These are phyloP conservation scores for Penicillium diatomitis DNA, from an alignment of 495 filamentous ascomycete species.

Conservation along the genomic window DNA sequence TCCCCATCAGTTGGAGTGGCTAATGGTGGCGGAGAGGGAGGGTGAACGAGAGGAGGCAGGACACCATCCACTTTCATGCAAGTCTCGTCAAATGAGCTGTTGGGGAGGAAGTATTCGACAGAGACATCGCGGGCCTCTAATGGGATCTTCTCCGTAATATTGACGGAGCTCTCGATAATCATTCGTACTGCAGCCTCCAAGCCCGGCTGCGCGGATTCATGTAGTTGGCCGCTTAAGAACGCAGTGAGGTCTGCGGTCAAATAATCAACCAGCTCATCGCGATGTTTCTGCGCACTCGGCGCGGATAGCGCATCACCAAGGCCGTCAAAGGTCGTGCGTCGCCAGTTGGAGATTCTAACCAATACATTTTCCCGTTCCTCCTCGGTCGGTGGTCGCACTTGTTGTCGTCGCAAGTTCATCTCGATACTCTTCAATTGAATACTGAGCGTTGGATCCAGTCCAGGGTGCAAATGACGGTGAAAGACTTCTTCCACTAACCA, in stretches of 20 bases:
- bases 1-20: no score
- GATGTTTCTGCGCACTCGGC: constrained; percentile 52
- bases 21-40: constrained; percentile 22
- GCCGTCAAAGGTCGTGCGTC: constrained; percentile 89
- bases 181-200: constrained; percentile 74
- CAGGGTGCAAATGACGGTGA: constrained; percentile 84
- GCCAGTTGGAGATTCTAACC: constrained; percentile 84
- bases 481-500: constrained; percentile 93
- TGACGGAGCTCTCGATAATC: constrained; percentile 88
- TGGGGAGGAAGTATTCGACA: constrained; percentile 75
- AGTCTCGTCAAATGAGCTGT: constrained; percentile 50
- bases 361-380: constrained; percentile 87
- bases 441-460: constrained; percentile 65
- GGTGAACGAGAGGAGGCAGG: constrained; percentile 60
- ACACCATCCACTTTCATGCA: constrained; percentile 80
- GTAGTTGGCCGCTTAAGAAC: constrained; percentile 58
- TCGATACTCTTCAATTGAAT: constrained; percentile 77
- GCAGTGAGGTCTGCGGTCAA: constrained; percentile 64
- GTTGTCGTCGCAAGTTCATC: constrained; percentile 69
- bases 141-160: constrained; percentile 77
- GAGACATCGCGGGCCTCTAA: constrained; percentile 85
- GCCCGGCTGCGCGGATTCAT: constrained; percentile 65
- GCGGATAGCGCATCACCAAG: constrained; percentile 62
- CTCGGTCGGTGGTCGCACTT: constrained; percentile 58
- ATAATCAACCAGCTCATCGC: constrained; percentile 53